These are phyloP conservation scores for Pharnaceum exiguum DNA, from an alignment of 148 eudicot species.

Conservation along the genomic window DNA sequence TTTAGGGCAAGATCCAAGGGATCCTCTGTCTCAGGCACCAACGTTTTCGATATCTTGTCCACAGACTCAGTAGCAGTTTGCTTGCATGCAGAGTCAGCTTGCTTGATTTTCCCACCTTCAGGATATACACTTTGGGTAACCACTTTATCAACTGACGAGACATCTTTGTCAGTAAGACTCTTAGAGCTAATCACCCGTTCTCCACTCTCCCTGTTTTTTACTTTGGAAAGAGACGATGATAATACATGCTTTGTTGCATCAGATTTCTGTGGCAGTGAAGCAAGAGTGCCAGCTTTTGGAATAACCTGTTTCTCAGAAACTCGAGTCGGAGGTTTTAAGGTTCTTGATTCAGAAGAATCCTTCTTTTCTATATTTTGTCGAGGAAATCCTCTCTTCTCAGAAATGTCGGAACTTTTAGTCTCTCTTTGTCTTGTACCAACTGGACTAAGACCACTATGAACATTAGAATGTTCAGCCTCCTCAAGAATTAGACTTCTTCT, in stretches of 20 bases:
- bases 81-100: constrained; percentile 16
- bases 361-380: constrained; percentile 13
- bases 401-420: constrained; percentile 15
- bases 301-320: constrained; percentile 21
- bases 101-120: constrained; percentile 19
- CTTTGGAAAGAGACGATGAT: constrained; percentile 25
- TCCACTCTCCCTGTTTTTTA: constrained; percentile 25
- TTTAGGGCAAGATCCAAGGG: constrained; percentile 62
- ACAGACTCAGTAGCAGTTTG: constrained; percentile 23
- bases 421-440: constrained; percentile 17
- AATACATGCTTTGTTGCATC: constrained; percentile 19
- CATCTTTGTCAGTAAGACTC: constrained; percentile 16
- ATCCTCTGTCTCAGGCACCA: constrained; percentile 59
- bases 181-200: constrained; percentile 27
- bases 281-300: constrained; percentile 17
- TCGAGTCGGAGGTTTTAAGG: constrained; percentile 9
- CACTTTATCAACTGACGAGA: constrained; percentile 21
- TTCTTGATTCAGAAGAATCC: constrained; percentile 5
- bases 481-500: constrained; percentile 47
- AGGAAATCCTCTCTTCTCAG: constrained; percentile 22
- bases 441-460: constrained; percentile 15
- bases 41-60: constrained; percentile 39
- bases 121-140: constrained; percentile 15
- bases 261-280: constrained; percentile 21
- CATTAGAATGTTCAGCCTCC: constrained; percentile 37